Conservation (phyloP, 306 rosid species). For the Vigna angularis region DNA sequence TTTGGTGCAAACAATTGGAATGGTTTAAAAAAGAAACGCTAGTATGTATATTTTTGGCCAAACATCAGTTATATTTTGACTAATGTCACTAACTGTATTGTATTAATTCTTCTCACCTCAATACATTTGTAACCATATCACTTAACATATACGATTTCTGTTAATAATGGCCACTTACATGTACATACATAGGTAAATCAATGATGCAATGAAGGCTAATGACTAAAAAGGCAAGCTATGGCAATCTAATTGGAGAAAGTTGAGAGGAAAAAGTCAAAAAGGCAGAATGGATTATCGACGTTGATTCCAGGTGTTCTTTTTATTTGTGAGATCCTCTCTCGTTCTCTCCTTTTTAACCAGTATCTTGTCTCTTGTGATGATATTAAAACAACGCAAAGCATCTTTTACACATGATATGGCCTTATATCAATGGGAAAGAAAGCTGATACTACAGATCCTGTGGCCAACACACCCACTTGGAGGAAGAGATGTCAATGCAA, state of each 20-base stretch:
- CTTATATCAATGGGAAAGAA: conserved; percentile 33
- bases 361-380: conserved; percentile 36
- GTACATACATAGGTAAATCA: neutral
- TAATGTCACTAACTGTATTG: too few relatives aligned
- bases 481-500: conserved; percentile 51
- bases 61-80: too few relatives aligned
- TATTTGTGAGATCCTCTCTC: conserved; percentile 19
- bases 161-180: too few relatives aligned
- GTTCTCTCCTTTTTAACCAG: neutral
- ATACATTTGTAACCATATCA: too few relatives aligned
- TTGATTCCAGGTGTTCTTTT: conserved; percentile 15
- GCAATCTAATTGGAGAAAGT: conserved; percentile 5
- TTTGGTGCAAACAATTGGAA: too few relatives aligned
- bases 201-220: neutral
- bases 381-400: conserved; percentile 3
- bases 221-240: neutral
- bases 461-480: conserved; percentile 39
- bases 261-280: neutral
- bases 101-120: too few relatives aligned
- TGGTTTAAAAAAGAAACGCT: too few relatives aligned
- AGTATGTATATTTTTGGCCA: too few relatives aligned
- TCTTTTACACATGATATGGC: conserved; percentile 35
- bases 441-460: conserved; percentile 7
- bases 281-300: conserved; percentile 37
- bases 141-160: too few relatives aligned